Evolutionary conservation across 192 early-diverging fungal genomes (phyloP), one percentile per base, ranked within the genome.

Genomic region (Geranomyces michiganensis): DNA sequence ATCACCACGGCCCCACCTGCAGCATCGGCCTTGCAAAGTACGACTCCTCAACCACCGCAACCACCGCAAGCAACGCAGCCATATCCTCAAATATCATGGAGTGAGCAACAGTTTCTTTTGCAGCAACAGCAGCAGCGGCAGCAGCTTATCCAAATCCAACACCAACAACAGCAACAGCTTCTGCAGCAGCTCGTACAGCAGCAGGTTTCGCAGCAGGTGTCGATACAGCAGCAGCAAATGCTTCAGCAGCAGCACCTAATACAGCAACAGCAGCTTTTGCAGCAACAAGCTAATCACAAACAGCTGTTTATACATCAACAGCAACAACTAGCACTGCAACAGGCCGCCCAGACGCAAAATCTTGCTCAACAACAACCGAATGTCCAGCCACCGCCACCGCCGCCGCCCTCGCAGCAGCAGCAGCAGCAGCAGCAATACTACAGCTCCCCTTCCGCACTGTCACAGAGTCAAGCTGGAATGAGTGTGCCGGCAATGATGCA

Each of bases 261-360:
- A 65, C 63, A 65, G 51, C 66, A 67, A 48, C 62, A 45, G 33
- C 62, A 64, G 15, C 43, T 45, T 17, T 45, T 45, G 62, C 62
- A 64, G 27, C 33, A 41, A 36, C 62, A 64, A 17, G 22, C 19
- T 8, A n/a, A 31, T 17, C 58, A 55, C 21, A 55, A n/a, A 24
- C 51, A 55, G 19, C 51, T 24, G 14, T 55, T 55, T n/a, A 27
- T 32, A 33, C 58, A 60, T 8, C 58, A 60, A 32, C 58, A 64
- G 43, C 62, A 64, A 29, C 62, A 64, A 46, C 12, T 64, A 1
- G 32, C 22, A 19, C 7, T 64, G 21, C 62, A 64, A 44, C 21
- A 21, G 14, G 33, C 32, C 6, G n/a, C n/a, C 3, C 62, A 64
- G 21, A 14, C 15, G 1, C 62, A 64, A 62, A 36, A 8, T 22